phyloP scores from a whole-genome alignment of 2,329 filamentous ascomycete species.

The Huntiella omanensis region DNA sequence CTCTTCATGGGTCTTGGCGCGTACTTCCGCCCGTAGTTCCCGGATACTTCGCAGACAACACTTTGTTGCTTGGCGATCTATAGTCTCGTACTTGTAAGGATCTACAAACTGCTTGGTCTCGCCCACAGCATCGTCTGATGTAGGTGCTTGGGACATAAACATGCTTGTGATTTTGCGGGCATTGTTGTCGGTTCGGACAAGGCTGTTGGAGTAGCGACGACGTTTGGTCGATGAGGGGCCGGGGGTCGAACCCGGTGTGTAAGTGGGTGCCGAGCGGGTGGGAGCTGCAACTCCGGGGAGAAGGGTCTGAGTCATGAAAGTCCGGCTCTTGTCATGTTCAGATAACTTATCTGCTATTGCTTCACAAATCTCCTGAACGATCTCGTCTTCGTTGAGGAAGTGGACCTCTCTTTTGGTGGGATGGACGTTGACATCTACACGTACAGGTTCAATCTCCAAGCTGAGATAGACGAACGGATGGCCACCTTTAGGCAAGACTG shows the following conservation, averaged over 20 bases:
- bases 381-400: constrained; percentile 94
- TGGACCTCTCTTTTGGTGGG: constrained; percentile 95
- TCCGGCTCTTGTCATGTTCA: constrained; percentile 80
- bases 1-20: constrained; percentile 63
- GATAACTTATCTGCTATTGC: constrained; percentile 61
- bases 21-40: constrained; percentile 61
- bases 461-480: constrained; percentile 89
- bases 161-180: constrained; percentile 92
- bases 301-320: constrained; percentile 83
- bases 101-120: constrained; percentile 25
- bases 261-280: constrained; percentile 16
- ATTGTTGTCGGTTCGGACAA: constrained; percentile 76
- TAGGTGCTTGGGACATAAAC: constrained; percentile 29
- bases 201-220: constrained; percentile 43
- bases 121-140: constrained; percentile 17
- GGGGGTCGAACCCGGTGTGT: constrained; percentile 14
- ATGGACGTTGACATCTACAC: constrained; percentile 94
- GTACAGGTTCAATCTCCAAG: constrained; percentile 75
- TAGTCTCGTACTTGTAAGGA: constrained; percentile 45
- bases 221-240: constrained; percentile 20
- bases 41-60: constrained; percentile 74
- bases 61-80: constrained; percentile 46
- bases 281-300: constrained; percentile 42
- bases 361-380: constrained; percentile 69
- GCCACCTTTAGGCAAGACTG: constrained; percentile 79